Conservation (phyloP, 257 asterid species). For the Forsythia viridissima region DNA sequence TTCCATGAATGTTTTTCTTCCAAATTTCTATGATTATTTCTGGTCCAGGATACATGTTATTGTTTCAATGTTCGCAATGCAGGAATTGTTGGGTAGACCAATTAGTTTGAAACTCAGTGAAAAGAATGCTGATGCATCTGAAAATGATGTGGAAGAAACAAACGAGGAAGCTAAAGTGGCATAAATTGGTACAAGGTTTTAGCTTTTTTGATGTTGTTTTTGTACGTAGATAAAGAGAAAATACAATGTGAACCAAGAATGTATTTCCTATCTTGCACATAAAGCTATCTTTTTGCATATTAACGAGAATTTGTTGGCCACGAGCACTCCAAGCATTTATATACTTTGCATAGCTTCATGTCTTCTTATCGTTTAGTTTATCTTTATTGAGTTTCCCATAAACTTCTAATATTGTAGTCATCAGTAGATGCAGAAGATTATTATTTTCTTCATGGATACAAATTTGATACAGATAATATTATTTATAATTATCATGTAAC, state of each 20-base stretch:
- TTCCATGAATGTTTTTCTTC: neutral
- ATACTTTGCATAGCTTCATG: neutral
- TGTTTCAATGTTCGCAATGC: constrained; percentile 18
- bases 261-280: neutral
- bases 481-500: neutral
- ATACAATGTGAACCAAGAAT: neutral
- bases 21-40: neutral
- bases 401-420: neutral
- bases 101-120: constrained; percentile 66
- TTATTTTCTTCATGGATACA: neutral
- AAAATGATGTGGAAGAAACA: constrained; percentile 29
- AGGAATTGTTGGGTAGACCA: constrained; percentile 86
- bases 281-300: neutral
- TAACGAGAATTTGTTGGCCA: neutral
- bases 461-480: neutral
- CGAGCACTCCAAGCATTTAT: neutral
- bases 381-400: neutral
- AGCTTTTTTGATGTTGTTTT: constrained; percentile 10
- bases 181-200: constrained; percentile 18
- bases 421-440: neutral
- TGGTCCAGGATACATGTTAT: neutral
- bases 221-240: constrained; percentile 2
- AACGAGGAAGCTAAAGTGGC: constrained; percentile 33
- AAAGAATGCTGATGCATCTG: constrained; percentile 38
- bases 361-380: neutral